Conservation (phyloP, 2,329 filamentous ascomycete species). For the Aaosphaeria pasadenensis region DNA sequence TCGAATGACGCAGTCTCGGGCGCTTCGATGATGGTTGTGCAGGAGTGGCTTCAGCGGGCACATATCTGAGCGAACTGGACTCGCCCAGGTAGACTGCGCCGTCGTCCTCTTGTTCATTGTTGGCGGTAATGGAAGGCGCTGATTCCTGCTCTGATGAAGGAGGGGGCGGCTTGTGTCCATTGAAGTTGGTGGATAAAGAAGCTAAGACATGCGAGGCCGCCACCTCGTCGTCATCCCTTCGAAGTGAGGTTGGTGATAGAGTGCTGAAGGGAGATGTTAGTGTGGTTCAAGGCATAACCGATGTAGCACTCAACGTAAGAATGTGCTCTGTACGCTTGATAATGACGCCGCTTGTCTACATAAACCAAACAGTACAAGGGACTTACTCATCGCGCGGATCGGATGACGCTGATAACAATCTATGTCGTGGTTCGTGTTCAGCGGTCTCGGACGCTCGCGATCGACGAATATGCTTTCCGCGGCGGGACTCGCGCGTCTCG, state of each 20-base stretch:
- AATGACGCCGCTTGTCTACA: too few relatives aligned
- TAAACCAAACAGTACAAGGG: too few relatives aligned
- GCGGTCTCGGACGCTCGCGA: not conserved
- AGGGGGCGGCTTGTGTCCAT: not conserved
- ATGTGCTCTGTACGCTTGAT: not conserved
- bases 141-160: not conserved
- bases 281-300: not conserved
- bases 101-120: conserved; percentile 23
- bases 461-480: conserved; percentile 40
- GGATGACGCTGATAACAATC: too few relatives aligned
- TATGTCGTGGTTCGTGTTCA: not conserved
- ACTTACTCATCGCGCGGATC: too few relatives aligned
- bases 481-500: conserved; percentile 42
- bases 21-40: conserved; percentile 16
- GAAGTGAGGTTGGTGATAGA: conserved; percentile 3
- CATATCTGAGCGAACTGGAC: conserved; percentile 49
- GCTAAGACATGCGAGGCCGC: conserved; percentile 27
- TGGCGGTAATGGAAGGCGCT: conserved; percentile 3
- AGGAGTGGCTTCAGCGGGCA: conserved; percentile 40
- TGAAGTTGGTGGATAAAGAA: conserved; percentile 23
- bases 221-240: conserved; percentile 25
- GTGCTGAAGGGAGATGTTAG: not conserved
- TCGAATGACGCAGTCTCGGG: not conserved
- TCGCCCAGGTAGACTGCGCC: conserved; percentile 43
- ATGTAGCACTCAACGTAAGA: not conserved